Evolutionary conservation across 2,329 filamentous ascomycete species (phyloP), one percentile per base, ranked within the genome.

Genomic region (Cylindrodendrum hubeiense): DNA sequence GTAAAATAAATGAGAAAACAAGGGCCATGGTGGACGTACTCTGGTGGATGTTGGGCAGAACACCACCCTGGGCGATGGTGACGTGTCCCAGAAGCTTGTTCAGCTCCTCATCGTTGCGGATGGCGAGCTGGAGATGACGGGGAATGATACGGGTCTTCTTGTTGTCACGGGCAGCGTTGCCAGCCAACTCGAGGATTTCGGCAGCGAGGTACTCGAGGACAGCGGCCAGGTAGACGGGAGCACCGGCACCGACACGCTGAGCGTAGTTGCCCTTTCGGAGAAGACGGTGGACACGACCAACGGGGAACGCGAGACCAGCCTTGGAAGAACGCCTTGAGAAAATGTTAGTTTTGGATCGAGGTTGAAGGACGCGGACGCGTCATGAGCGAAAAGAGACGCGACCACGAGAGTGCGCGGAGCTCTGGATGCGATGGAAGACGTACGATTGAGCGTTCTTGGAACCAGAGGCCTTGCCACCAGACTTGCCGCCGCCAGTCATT

Each of bases 91-190:
- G 89, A 69, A 97, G 91, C 90, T 97, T 98, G 93, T 98, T 98
- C 93, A 98, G 84, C 86, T 99, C 96, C 90, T 98, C 95, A 84
- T 98, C 95, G 87, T 98, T 98, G 80, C 96, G 92, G 87, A 99
- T 99, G 85, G 96, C 96, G 76, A 99, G 94, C 88, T 99, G 96
- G 51, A 99, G 90, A 85, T 99, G 96, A 84, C 96, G 94, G 73
- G 96, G 96, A 68, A 98, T 99, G 87, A 99, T 99, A 92, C 96
- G 95, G 72, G 95, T 99, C 93, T 98, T 98, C 93, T 99, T 99
- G 91, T 98, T 98, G 87, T 99, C 96, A 77, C 96, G 95, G 71
- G 96, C 96, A 78, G 96, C 96, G 84, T 99, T 99, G 77, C 96
- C 96, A 82, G 96, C 96, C 86, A 99, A 87, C 86, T 99, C 96